Evolutionary conservation across 306 rosid genomes (phyloP), one percentile per base, ranked within the genome.

Genomic region (Malus asiatica): DNA sequence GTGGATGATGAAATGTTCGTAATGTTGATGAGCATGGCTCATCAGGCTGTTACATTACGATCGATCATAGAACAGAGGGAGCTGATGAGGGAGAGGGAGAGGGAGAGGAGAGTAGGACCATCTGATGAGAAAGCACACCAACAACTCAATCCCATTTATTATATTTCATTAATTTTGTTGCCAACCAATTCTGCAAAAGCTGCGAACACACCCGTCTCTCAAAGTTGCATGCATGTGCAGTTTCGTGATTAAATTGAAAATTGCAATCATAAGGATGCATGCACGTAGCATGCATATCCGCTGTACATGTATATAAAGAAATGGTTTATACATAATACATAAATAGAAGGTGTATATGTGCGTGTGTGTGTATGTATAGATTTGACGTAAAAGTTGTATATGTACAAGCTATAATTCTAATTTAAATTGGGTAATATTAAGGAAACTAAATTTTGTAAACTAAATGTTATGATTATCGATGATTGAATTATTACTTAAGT

Each of bases 1-100:
- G 65, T 35, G 66, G 67, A 42, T 73, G 81, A 76, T 73, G 76
- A 42, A 18, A 77, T 30, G 30, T 51, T 18, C 2, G 48, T 4
- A 44, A 33, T 65, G 35, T 3, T 29, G 52, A 32, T 71, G 33
- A 10, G 76, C 20, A 63, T 6, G 63, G 55, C 20, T 51, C 55
- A 4, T 22, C 30, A 61, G 40, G n/a, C 6, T 63, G 22, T 30
- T 63, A 63, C 68, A 51, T 51, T 18, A 51, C 20, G 20, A 51
- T 15, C 55, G 55, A 5, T 51, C 20, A 18, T 51, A 51, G 55
- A 51, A 51, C 55, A 63, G 6, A 27, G 3, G 9, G 4, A 61
- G 32, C 14, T 51, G 35, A 61, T 14, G 66, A 23, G 3, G 11
- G 8, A 16, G 27, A 11, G 3, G 11, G 8, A 16, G 27, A 11